A percentile compares a stretch with the other conserved stretches of the same genome.
Conservation (phyloP, 1,284 basidiomycete genomes). For the Coniferiporia weirii region DNA sequence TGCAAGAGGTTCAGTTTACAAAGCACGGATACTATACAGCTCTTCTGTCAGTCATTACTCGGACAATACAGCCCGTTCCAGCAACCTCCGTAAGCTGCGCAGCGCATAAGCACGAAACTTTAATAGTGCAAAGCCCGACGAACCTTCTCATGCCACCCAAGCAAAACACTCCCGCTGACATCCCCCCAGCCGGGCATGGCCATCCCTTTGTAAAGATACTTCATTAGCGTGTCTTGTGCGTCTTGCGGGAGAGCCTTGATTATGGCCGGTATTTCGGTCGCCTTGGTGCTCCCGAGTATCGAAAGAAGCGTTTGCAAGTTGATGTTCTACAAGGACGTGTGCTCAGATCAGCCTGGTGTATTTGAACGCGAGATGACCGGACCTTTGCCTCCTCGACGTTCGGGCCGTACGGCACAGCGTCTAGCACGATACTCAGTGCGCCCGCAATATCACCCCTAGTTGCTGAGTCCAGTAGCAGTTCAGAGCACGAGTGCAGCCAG, state of each 20-base stretch:
- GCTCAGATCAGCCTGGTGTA: not conserved
- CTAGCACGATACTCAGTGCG: conserved; percentile 67
- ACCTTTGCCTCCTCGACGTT: conserved; percentile 89
- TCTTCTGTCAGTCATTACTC: conserved; percentile 94
- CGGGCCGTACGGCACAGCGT: conserved; percentile 80
- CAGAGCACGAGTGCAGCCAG: not conserved
- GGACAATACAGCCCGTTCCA: conserved; percentile 93
- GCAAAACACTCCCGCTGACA: conserved; percentile 82
- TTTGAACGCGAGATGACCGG: conserved; percentile 21
- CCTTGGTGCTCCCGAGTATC: conserved; percentile 92
- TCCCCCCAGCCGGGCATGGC: conserved; percentile 79
- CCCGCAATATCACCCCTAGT: conserved; percentile 71
- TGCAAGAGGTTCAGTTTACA: not conserved
- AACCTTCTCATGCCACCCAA: conserved; percentile 97
- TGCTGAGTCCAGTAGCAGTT: not conserved
- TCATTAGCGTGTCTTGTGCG: conserved; percentile 93
- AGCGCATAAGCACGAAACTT: conserved; percentile 25
- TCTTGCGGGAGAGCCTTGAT: conserved; percentile 74
- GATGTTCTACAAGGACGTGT: conserved; percentile 45
- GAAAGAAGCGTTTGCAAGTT: conserved; percentile 85
- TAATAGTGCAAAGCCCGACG: conserved; percentile 21
- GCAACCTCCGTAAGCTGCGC: conserved; percentile 87
- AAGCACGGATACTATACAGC: conserved; percentile 8
- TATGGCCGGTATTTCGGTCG: conserved; percentile 79
- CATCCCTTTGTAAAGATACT: conserved; percentile 98